These are phyloP conservation scores for Neurospora africana DNA, from an alignment of 495 filamentous ascomycete species.

Conservation along the genomic window DNA sequence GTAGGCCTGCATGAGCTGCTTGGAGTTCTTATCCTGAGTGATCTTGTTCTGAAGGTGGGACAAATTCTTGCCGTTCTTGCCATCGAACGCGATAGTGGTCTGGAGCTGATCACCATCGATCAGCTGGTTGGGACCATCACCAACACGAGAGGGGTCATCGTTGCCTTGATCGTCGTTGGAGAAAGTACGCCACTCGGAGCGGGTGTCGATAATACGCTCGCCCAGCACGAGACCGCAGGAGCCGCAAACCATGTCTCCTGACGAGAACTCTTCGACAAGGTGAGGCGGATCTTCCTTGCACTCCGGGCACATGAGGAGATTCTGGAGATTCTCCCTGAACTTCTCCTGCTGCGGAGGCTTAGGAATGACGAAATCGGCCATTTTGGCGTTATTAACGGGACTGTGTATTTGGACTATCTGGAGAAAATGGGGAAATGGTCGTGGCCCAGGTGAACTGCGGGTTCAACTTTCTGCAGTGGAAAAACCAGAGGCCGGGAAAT, in stretches of 20 bases:
- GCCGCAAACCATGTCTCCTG: constrained; percentile 84
- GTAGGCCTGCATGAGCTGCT: constrained; percentile 67
- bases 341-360: constrained; percentile 10
- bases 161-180: constrained; percentile 89
- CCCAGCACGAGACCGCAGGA: constrained; percentile 87
- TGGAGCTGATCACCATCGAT: constrained; percentile 88
- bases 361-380: constrained; percentile 4
- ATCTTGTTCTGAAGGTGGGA: constrained; percentile 81
- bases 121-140: constrained; percentile 77
- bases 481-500: background rate
- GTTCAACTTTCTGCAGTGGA: background rate
- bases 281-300: constrained; percentile 87
- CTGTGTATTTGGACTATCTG: background rate
- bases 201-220: constrained; percentile 84
- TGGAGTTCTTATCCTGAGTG: constrained; percentile 73
- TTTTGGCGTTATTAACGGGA: constrained; percentile 1
- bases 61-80: constrained; percentile 59
- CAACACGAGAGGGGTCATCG: constrained; percentile 95
- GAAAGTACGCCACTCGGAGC: constrained; percentile 98
- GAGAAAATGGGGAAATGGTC: background rate
- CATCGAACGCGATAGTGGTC: constrained; percentile 78
- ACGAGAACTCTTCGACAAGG: constrained; percentile 82
- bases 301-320: constrained; percentile 72
- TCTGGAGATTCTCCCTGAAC: constrained; percentile 60
- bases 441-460: background rate